phyloP scores from a whole-genome alignment of 2,329 filamentous ascomycete species.

The Phyllosticta ampelicida region DNA sequence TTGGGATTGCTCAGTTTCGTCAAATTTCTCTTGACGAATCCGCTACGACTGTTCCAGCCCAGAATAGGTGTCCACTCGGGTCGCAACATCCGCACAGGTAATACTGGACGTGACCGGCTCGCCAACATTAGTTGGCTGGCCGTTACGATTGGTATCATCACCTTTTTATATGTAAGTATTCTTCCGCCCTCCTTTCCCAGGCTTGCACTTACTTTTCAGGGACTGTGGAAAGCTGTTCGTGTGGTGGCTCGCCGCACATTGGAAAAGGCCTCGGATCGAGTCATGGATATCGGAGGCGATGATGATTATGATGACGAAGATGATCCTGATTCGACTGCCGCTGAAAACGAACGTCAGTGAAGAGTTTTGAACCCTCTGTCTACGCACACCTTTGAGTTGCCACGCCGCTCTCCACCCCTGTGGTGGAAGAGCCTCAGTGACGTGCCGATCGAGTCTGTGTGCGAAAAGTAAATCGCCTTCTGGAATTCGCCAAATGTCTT shows the following conservation, averaged over 20 bases:
- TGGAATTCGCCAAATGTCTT: neutral
- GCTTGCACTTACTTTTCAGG: conserved; percentile 7
- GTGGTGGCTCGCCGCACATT: conserved; percentile 62
- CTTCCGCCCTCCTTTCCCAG: neutral
- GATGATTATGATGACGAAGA: conserved; percentile 47
- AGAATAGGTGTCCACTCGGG: conserved; percentile 45
- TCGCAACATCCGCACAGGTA: conserved; percentile 35
- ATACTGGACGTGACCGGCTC: conserved; percentile 63
- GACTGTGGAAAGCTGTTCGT: conserved; percentile 69
- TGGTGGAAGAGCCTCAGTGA: conserved; percentile 2
- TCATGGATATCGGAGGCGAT: conserved; percentile 68
- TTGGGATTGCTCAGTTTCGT: conserved; percentile 76
- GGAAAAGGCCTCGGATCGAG: conserved; percentile 64
- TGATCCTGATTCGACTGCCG: conserved; percentile 17
- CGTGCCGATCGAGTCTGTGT: conserved; percentile 11
- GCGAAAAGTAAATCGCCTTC: conserved; percentile 3
- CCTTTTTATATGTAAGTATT: conserved; percentile 60
- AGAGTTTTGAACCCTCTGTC: neutral
- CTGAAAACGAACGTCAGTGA: neutral
- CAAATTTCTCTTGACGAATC: conserved; percentile 64
- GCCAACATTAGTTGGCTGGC: conserved; percentile 71
- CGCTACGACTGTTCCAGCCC: conserved; percentile 57
- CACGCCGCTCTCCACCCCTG: conserved; percentile 5
- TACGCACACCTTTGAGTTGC: conserved; percentile 9
- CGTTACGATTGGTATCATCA: conserved; percentile 67